Percentiles rank a stretch among this genome's conserved stretches.
Conservation (phyloP, 139 green algal genomes). For the Chlamydomonas sp. region DNA sequence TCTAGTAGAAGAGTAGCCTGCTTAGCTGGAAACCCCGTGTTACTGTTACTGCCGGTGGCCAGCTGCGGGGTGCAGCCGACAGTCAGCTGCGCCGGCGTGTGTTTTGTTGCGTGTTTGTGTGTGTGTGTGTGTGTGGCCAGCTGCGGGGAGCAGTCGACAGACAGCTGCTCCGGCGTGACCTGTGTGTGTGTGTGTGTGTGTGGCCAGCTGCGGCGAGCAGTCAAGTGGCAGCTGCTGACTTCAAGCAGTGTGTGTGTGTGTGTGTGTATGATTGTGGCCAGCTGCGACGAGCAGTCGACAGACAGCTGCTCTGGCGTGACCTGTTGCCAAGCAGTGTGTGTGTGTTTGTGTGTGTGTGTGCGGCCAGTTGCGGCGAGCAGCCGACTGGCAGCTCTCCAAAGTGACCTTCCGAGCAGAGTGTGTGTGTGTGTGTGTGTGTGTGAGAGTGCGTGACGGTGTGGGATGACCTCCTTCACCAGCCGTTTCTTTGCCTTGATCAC, state of each 20-base stretch:
- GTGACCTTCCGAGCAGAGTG: too few relatives aligned
- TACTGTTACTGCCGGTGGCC: too few relatives aligned
- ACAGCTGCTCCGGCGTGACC: too few relatives aligned
- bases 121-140: neutral
- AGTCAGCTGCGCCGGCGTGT: too few relatives aligned
- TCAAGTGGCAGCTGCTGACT: too few relatives aligned
- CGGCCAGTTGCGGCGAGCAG: too few relatives aligned
- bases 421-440: too few relatives aligned
- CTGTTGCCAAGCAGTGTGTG: neutral
- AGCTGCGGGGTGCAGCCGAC: too few relatives aligned
- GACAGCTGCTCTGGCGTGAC: neutral
- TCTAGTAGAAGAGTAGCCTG: too few relatives aligned
- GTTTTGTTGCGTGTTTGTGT: slow-evolving; percentile 6
- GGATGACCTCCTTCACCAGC: slow-evolving; percentile 57
- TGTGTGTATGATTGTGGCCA: neutral
- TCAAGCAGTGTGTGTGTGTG: slow-evolving; percentile 11
- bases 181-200: slow-evolving; percentile 10
- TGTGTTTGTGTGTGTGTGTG: slow-evolving; percentile 9
- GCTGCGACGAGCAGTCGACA: slow-evolving; percentile 7
- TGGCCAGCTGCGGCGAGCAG: neutral
- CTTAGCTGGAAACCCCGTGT: too few relatives aligned
- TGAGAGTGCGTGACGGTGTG: too few relatives aligned
- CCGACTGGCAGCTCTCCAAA: too few relatives aligned
- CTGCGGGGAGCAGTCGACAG: neutral
- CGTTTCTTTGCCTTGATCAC: slow-evolving; percentile 95